Percentiles rank a stretch among this genome's conserved stretches.
Evolutionary conservation across 2,329 filamentous ascomycete species (phyloP).

Genomic region (Sporothrix brunneoviolacea): DNA sequence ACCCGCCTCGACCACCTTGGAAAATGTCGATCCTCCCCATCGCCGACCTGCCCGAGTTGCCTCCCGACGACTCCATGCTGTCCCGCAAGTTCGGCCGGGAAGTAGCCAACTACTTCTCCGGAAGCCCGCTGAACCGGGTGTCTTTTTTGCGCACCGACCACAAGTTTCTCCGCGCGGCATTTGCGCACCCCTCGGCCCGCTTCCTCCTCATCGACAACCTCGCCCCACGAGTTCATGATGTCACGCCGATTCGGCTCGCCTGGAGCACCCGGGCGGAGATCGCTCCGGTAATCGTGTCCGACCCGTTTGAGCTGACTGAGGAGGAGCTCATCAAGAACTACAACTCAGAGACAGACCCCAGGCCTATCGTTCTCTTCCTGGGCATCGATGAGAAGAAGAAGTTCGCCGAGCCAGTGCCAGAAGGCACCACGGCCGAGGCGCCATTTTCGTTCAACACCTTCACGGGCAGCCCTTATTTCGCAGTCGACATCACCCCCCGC

Average conservation of each 20-base stretch:
- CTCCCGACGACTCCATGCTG: conserved; percentile 58
- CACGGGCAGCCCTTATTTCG: conserved; percentile 77
- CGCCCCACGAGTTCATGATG: conserved; percentile 58
- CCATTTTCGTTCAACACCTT: conserved; percentile 63
- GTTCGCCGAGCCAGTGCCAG: conserved; percentile 17
- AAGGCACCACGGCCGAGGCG: conserved; percentile 23
- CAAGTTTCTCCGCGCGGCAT: conserved; percentile 61
- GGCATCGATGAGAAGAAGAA: conserved; percentile 62
- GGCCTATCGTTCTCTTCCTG: conserved; percentile 73
- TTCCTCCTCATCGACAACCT: conserved; percentile 79
- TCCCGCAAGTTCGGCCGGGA: conserved; percentile 72
- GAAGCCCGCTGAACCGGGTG: conserved; percentile 69
- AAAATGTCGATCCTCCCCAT: conserved; percentile 13
- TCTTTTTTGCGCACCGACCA: conserved; percentile 69
- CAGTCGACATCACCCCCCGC: conserved; percentile 76
- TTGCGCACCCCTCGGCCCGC: conserved; percentile 55
- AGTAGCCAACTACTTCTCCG: conserved; percentile 77
- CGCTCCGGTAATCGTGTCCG: conserved; percentile 59
- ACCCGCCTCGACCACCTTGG: neutral
- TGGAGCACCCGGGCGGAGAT: conserved; percentile 66
- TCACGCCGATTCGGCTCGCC: conserved; percentile 43
- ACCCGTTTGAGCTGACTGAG: conserved; percentile 66
- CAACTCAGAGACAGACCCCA: conserved; percentile 57
- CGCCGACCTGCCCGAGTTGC: conserved; percentile 35
- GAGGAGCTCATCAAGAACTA: conserved; percentile 65